These are phyloP conservation scores for Mycena olivaceomarginata DNA, from an alignment of 768 basidiomycete genomes.

Conservation along the genomic window DNA sequence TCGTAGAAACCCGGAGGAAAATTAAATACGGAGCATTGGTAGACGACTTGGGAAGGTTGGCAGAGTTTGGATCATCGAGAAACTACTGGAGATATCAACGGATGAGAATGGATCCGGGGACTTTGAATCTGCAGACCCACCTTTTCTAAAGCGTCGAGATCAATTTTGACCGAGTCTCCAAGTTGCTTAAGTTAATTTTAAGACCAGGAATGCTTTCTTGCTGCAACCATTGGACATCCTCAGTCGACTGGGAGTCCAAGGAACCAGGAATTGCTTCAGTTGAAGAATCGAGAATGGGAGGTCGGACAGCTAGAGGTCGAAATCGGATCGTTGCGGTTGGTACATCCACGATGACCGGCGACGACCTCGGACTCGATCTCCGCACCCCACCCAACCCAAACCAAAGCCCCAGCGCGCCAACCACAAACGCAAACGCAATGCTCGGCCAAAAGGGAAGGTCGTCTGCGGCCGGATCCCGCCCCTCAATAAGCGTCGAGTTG, in stretches of 20 bases:
- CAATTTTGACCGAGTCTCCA: slow-evolving; percentile 39
- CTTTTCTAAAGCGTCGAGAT: slow-evolving; percentile 43
- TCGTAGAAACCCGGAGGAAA: neutral
- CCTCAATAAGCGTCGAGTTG: slow-evolving; percentile 7
- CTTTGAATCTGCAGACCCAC: slow-evolving; percentile 24
- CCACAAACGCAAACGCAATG: slow-evolving; percentile 47
- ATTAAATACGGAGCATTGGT: slow-evolving; percentile 86
- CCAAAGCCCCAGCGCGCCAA: slow-evolving; percentile 56
- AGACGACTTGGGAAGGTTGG: slow-evolving; percentile 70
- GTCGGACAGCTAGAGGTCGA: slow-evolving; percentile 53
- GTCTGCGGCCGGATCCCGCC: neutral
- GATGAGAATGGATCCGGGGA: neutral
- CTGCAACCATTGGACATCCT: slow-evolving; percentile 43
- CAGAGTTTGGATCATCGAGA: slow-evolving; percentile 67
- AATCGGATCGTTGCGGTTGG: slow-evolving; percentile 44
- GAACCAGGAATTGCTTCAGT: slow-evolving; percentile 19
- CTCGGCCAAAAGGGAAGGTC: slow-evolving; percentile 48
- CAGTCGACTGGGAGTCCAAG: too few relatives aligned
- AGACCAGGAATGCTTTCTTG: slow-evolving; percentile 43
- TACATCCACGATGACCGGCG: neutral
- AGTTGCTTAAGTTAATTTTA: too few relatives aligned
- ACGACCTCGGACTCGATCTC: slow-evolving; percentile 16
- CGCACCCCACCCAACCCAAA: slow-evolving; percentile 46
- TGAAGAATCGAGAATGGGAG: slow-evolving; percentile 45
- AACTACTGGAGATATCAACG: slow-evolving; percentile 73